Evolutionary conservation across 805 yeast genomes (phyloP).

Genomic region (Nakazawaea populi): DNA sequence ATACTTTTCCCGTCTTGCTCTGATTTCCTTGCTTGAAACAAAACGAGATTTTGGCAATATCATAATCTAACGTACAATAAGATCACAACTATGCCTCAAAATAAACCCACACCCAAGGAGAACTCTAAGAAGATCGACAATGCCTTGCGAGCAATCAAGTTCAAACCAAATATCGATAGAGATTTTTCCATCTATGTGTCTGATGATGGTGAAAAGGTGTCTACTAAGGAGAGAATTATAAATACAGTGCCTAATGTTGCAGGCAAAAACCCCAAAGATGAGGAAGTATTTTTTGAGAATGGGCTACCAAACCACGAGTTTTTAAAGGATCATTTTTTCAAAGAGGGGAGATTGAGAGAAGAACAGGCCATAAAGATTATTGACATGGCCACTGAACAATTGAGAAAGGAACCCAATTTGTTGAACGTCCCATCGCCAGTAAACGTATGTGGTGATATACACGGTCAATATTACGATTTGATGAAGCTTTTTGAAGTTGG

Average conservation of each 20-base stretch:
- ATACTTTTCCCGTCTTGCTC: no score
- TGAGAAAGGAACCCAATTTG: constrained; percentile 72
- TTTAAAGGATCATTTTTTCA: constrained; percentile 64
- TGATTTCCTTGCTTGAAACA: no score
- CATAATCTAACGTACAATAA: no score
- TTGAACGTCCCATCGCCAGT: constrained; percentile 85
- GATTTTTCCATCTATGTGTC: constrained; percentile 41
- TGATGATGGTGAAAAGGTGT: constrained; percentile 51
- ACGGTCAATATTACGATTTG: constrained; percentile 90
- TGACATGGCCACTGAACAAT: constrained; percentile 53
- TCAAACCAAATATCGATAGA: constrained; percentile 28
- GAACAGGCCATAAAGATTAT: constrained; percentile 68
- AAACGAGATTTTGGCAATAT: no score
- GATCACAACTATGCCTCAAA: background rate
- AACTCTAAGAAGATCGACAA: constrained; percentile 56
- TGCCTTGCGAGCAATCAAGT: constrained; percentile 55
- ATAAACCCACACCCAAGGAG: constrained; percentile 20
- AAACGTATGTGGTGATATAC: constrained; percentile 96
- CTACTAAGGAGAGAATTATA: constrained; percentile 55
- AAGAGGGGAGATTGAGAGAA: constrained; percentile 75
- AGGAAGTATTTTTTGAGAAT: constrained; percentile 52
- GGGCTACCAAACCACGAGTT: constrained; percentile 73
- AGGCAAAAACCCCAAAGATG: constrained; percentile 55
- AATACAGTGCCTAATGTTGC: constrained; percentile 63
- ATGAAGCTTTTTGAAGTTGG: constrained; percentile 90